Percentiles rank a stretch among this genome's conserved stretches.
Conservation (phyloP, 306 rosid species). For the Fragaria iinumae region DNA sequence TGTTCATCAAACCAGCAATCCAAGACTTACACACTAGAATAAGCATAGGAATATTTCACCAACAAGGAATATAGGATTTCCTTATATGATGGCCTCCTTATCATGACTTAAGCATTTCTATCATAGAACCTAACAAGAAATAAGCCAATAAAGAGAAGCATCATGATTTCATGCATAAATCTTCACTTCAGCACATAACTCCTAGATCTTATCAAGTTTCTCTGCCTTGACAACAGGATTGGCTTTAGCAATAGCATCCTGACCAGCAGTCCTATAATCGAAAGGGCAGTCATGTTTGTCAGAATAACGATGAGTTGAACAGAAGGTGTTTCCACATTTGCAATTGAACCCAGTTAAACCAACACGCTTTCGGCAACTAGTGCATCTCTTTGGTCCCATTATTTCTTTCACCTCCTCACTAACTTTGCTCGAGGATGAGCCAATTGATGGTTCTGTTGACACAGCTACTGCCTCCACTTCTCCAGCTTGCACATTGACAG, state of each 20-base stretch:
- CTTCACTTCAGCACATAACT: constrained; percentile 22
- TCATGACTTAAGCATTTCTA: constrained; percentile 33
- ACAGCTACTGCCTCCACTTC: constrained; percentile 31
- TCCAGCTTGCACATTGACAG: constrained; percentile 38
- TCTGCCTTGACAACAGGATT: constrained; percentile 76
- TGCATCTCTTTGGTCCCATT: constrained; percentile 56
- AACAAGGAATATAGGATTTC: constrained; percentile 45
- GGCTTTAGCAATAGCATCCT: constrained; percentile 71
- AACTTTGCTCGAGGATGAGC: constrained; percentile 37
- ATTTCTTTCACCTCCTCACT: constrained; percentile 41
- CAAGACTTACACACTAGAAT: constrained; percentile 42
- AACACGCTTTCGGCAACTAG: constrained; percentile 63
- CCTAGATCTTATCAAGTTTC: constrained; percentile 74
- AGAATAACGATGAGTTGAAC: constrained; percentile 64
- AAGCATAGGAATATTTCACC: constrained; percentile 40
- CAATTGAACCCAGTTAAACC: constrained; percentile 79
- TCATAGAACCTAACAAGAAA: constrained; percentile 41
- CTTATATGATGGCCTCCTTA: constrained; percentile 36
- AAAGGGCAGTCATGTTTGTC: constrained; percentile 66
- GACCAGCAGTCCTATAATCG: constrained; percentile 58
- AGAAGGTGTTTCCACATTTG: constrained; percentile 66
- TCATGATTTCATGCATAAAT: constrained; percentile 29
- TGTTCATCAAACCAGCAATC: constrained; percentile 56
- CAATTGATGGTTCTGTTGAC: constrained; percentile 31
- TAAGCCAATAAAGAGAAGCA: constrained; percentile 34